Conservation (phyloP, 2,329 filamentous ascomycete genomes). For the Thelonectria blattea region DNA sequence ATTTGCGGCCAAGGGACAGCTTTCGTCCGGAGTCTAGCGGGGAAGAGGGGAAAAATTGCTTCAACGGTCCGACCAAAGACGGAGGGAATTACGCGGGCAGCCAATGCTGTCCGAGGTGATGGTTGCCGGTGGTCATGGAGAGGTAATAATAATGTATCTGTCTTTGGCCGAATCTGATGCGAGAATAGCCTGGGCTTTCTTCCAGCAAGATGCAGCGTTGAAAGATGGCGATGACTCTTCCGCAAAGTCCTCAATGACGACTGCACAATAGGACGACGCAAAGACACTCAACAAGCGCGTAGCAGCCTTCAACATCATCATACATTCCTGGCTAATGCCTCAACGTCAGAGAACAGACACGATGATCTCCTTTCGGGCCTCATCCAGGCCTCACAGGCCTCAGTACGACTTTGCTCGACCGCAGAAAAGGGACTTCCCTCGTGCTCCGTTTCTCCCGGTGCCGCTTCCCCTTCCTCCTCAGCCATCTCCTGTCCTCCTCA, state of each 20-base stretch:
- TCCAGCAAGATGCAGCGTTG: background rate
- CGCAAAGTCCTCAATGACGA: background rate
- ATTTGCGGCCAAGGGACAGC: background rate
- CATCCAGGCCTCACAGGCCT: background rate
- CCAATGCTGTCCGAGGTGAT: background rate
- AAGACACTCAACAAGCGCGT: background rate
- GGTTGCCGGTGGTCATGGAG: background rate
- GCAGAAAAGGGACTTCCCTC: background rate
- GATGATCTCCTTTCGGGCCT: background rate
- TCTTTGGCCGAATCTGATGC: background rate
- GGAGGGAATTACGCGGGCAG: background rate
- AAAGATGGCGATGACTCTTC: background rate
- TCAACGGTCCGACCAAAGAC: background rate
- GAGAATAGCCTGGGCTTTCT: background rate
- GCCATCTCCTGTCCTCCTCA: background rate
- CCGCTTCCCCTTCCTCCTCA: background rate
- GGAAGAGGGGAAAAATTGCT: conserved; percentile 7
- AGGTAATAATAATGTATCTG: background rate
- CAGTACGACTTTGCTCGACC: background rate
- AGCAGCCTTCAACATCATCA: background rate
- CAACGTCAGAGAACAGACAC: background rate
- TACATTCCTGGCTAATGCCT: background rate
- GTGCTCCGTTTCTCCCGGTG: background rate
- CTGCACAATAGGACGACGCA: background rate
- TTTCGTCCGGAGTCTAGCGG: conserved; percentile 2